phyloP scores from a whole-genome alignment of 1,284 basidiomycete species.

The Apiotrichum domesticum region DNA sequence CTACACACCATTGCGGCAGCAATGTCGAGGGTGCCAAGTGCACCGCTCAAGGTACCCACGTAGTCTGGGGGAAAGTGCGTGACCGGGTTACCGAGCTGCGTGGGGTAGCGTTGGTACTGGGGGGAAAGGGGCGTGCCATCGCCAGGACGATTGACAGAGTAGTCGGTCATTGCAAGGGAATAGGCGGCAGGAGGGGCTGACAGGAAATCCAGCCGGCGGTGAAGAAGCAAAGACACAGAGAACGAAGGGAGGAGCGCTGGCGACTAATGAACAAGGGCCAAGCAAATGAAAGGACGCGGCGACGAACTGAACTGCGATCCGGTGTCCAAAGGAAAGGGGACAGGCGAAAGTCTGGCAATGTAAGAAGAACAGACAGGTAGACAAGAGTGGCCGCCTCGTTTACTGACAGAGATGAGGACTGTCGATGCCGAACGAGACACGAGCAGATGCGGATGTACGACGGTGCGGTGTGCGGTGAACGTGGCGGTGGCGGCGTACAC shows the following conservation, averaged over 20 bases:
- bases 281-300: background rate
- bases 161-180: slow-evolving; percentile 13
- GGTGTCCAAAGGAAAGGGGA: background rate
- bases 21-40: slow-evolving; percentile 15
- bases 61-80: slow-evolving; percentile 13
- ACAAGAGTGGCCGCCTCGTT: background rate
- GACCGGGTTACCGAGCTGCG: background rate
- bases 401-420: background rate
- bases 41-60: slow-evolving; percentile 14
- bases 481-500: no score
- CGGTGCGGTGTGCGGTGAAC: no score
- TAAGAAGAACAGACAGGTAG: background rate
- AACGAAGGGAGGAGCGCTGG: background rate
- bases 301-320: background rate
- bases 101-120: slow-evolving; percentile 11
- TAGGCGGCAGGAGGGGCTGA: background rate
- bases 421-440: no score
- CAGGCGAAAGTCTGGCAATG: background rate
- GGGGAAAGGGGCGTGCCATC: slow-evolving; percentile 14
- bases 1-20: slow-evolving; percentile 15
- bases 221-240: background rate
- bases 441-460: no score
- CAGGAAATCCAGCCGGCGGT: background rate
- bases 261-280: background rate
- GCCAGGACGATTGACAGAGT: slow-evolving; percentile 15